Conservation (phyloP, 768 basidiomycete genomes). For the Phaffia tasmanica region DNA sequence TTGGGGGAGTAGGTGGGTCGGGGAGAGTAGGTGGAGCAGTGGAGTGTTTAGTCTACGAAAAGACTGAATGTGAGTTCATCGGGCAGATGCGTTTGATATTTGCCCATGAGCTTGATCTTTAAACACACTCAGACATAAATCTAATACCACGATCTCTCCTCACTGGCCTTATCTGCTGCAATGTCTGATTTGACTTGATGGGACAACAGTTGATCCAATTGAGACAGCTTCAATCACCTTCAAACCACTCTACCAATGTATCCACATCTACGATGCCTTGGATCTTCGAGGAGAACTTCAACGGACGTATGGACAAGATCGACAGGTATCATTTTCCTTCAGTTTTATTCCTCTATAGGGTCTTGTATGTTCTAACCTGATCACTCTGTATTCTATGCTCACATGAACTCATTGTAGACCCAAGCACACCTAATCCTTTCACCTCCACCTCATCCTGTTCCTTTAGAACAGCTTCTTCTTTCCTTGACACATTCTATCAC, state of each 20-base stretch:
- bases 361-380: neutral
- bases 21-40: slow-evolving; percentile 52
- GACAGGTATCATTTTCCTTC: slow-evolving; percentile 50
- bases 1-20: neutral
- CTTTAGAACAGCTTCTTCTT: slow-evolving; percentile 46
- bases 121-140: neutral
- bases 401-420: slow-evolving; percentile 47
- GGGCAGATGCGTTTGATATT: neutral
- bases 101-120: neutral
- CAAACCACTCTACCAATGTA: slow-evolving; percentile 87
- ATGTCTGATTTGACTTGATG: slow-evolving; percentile 70
- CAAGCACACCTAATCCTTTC: slow-evolving; percentile 92
- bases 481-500: slow-evolving; percentile 84
- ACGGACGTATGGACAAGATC: slow-evolving; percentile 88
- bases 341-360: neutral
- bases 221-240: slow-evolving; percentile 56
- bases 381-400: neutral
- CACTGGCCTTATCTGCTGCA: slow-evolving; percentile 79
- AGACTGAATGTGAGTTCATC: slow-evolving; percentile 68
- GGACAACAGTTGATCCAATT: too few relatives aligned
- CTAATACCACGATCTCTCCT: neutral
- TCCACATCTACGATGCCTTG: slow-evolving; percentile 87
- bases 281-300: slow-evolving; percentile 84
- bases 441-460: slow-evolving; percentile 30
- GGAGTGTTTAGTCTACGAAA: slow-evolving; percentile 66